Evolutionary conservation across 768 basidiomycete genomes (phyloP), one percentile per base, ranked within the genome.

Genomic region (Agrocybe praecox): DNA sequence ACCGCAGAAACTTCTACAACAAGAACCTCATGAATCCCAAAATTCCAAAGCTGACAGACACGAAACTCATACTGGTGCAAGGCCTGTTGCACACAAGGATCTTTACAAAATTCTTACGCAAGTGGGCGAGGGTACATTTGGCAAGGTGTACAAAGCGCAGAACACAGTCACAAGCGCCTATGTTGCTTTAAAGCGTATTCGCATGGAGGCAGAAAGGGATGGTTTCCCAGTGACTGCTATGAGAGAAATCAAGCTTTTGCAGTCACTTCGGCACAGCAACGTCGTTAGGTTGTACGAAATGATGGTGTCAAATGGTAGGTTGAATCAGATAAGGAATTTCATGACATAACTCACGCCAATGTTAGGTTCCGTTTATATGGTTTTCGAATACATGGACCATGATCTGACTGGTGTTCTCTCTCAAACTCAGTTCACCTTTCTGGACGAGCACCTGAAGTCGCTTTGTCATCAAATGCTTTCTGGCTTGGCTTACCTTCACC

Each of bases 321-420:
- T 43, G 56, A 42, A 10, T 44, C 40, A 32, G 19, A 24, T 53
- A 14, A 53, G 19, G 18, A 24, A 7, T 15, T 33, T 15, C 40
- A 46, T 24, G 7, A 15, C 21, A 33, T 9, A 44, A 22, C 19
- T 40, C 15, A 45, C 21, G 34, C 19, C 18, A 23, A 53, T 48
- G 17, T 6, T 65, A 98, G 96, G 94, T 56, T 88, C 90, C 47
- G 96, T 97, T 42, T 96, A 94, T 74, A 99, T 99, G 97, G 96
- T 99, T 36, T 94, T 98, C 66, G 96, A 98, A 71, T 99, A 99
- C 72, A 92, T 97, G 92, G 95, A 99, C 65, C 96, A 98, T 69
- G 97, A 99, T 69, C 78, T 99, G 52, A 98, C 96, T 2, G 97
- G 97, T 3, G 81, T 98, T 49, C 80, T 99, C 23, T 92, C 94